Conservation (phyloP, 1,284 basidiomycete species). For the Mycena citricolor region DNA sequence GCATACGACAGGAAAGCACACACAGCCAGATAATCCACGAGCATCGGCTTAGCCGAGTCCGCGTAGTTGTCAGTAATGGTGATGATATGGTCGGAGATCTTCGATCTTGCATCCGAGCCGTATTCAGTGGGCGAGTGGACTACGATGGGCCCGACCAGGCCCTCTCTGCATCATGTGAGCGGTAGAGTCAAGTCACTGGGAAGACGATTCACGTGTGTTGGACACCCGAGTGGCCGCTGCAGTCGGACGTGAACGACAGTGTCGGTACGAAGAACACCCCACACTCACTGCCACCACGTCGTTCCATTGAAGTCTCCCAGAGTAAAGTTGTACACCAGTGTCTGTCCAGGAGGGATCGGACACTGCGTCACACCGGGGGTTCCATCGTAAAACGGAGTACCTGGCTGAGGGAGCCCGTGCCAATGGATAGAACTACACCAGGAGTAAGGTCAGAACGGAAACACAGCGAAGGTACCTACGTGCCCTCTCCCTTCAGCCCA, state of each 20-base stretch:
- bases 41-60: conserved; percentile 14
- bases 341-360: conserved; percentile 45
- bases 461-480: conserved; percentile 13
- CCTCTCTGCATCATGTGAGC: conserved; percentile 43
- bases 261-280: not conserved
- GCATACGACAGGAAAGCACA: conserved; percentile 21
- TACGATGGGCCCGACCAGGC: conserved; percentile 42
- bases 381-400: conserved; percentile 46
- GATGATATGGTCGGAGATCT: conserved; percentile 35
- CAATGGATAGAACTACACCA: conserved; percentile 25
- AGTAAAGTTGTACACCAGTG: conserved; percentile 47
- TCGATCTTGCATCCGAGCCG: conserved; percentile 29
- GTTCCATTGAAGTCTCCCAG: conserved; percentile 20
- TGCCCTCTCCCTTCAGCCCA: conserved; percentile 6
- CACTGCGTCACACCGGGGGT: conserved; percentile 50
- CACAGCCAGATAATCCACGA: conserved; percentile 25
- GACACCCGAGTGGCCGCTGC: conserved; percentile 17
- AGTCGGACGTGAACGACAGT: not conserved
- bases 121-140: conserved; percentile 29
- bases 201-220: conserved; percentile 17
- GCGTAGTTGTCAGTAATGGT: conserved; percentile 41
- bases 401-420: conserved; percentile 31
- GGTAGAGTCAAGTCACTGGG: not conserved
- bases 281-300: conserved; percentile 21
- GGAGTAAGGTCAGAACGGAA: not conserved